phyloP scores from a whole-genome alignment of 805 yeast species.

The Sungouiella thailandica region DNA sequence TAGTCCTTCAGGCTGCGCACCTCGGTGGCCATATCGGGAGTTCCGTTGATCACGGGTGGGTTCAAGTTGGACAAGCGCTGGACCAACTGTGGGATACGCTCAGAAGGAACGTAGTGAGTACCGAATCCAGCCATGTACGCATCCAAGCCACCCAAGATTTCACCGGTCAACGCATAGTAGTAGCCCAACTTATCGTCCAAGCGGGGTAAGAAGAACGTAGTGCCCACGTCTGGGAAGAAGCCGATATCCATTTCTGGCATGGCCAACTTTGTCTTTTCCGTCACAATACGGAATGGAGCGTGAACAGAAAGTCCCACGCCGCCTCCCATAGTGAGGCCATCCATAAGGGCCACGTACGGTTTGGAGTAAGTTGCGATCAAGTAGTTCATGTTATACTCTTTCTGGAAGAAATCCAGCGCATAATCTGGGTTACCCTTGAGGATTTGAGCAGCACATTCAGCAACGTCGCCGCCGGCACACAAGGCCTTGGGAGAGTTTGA shows the following conservation, averaged over 20 bases:
- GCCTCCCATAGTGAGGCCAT: conserved; percentile 97
- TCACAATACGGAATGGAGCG: conserved; percentile 88
- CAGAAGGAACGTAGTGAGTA: conserved; percentile 79
- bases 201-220: conserved; percentile 82
- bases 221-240: conserved; percentile 93
- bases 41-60: conserved; percentile 32
- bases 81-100: conserved; percentile 56
- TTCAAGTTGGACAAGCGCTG: conserved; percentile 62
- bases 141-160: conserved; percentile 70
- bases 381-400: conserved; percentile 79
- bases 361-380: conserved; percentile 76
- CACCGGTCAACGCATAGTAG: conserved; percentile 84
- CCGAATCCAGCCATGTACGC: conserved; percentile 82
- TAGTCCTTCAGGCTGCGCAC: conserved; percentile 30
- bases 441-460: conserved; percentile 65
- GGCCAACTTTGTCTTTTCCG: conserved; percentile 85
- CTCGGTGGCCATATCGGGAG: conserved; percentile 15
- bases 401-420: conserved; percentile 64
- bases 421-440: conserved; percentile 38
- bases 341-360: conserved; percentile 81
- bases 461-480: conserved; percentile 97
- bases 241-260: conserved; percentile 99
- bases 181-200: conserved; percentile 79
- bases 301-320: conserved; percentile 92
- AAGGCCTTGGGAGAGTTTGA: conserved; percentile 67